Evolutionary conservation across 2,329 filamentous ascomycete genomes (phyloP), one percentile per base, ranked within the genome.

Genomic region (Fusarium sp.): DNA sequence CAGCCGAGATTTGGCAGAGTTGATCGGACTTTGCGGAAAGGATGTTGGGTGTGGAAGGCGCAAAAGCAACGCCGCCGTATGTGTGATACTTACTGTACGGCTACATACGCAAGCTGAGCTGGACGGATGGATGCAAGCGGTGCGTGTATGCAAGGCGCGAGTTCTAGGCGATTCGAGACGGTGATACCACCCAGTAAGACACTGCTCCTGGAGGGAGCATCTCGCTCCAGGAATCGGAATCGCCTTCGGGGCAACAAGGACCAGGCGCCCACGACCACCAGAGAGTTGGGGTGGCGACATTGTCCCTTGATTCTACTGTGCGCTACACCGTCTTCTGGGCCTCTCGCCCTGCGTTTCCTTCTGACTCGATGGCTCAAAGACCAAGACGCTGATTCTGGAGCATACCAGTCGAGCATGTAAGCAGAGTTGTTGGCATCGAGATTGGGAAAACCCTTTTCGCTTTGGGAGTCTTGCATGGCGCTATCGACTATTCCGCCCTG

Each of bases 381-480:
- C 60, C 23, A 57, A 51, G 64, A 70, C 64, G 55, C 59, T 57
- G 29, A 33, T 58, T 36, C 23, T 40, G 20, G 54, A 34, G 38
- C 57, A 55, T 55, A 50, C 56, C 57, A 59, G 57, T 25, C 18
- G 33, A 60, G 34, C 13, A 34, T 34, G 16, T 58, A 38, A 62
- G 54, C 58, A 62, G 33, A 53, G 31, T 62, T 55, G 59, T 38
- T 70, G 62, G 61, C 31, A 58, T 67, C 64, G 61, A 55, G 65
- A 60, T 70, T 66, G 59, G 57, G 42, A 53, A 60, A 49, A 25
- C 49, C 50, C 49, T 56, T 56, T 65, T 66, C 61, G 66, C 58
- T 53, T 62, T 59, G 50, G 44, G 44, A 61, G 56, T 60, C 62
- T 69, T 72, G 68, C 64, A 74, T 73, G 62, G 55, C 68, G 70